Evolutionary conservation across 805 yeast species (phyloP).

Genomic region (Saccharomycopsis lassenensis): DNA sequence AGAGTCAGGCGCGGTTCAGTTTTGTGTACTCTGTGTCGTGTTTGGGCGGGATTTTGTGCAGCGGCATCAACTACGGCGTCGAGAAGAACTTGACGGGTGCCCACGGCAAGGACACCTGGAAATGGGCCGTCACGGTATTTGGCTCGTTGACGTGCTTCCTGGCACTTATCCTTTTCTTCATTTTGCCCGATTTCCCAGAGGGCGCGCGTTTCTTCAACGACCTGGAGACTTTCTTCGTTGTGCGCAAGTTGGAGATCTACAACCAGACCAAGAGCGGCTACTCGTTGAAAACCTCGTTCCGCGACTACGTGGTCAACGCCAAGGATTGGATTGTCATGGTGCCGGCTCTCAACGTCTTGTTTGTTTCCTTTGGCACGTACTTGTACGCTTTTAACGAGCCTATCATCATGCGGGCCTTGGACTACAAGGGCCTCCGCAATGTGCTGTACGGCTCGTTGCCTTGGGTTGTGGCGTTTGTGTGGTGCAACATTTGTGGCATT

Average conservation of each 20-base stretch:
- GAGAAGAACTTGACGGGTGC: slow-evolving; percentile 34
- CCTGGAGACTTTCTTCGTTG: slow-evolving; percentile 43
- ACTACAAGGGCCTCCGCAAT: slow-evolving; percentile 1
- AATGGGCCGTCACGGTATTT: background rate
- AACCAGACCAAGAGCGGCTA: slow-evolving; percentile 35
- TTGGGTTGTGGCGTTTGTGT: slow-evolving; percentile 16
- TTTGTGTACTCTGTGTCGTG: slow-evolving; percentile 56
- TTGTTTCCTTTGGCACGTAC: slow-evolving; percentile 12
- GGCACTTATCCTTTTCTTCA: slow-evolving; percentile 23
- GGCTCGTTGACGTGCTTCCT: background rate
- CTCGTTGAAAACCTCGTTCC: slow-evolving; percentile 34
- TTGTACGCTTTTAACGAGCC: slow-evolving; percentile 17
- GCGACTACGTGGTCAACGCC: slow-evolving; percentile 31
- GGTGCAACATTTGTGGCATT: slow-evolving; percentile 33
- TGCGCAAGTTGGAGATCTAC: slow-evolving; percentile 47
- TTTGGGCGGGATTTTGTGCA: slow-evolving; percentile 69
- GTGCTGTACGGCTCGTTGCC: slow-evolving; percentile 11
- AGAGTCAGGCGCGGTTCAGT: slow-evolving; percentile 57
- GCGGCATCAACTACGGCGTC: slow-evolving; percentile 56
- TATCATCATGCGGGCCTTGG: slow-evolving; percentile 8
- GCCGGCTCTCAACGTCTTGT: slow-evolving; percentile 2
- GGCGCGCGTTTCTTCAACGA: slow-evolving; percentile 38
- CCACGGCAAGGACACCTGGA: slow-evolving; percentile 23
- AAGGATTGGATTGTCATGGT: slow-evolving; percentile 1
- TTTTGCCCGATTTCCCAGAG: slow-evolving; percentile 66